A percentile compares a stretch with the other conserved stretches of the same genome.
These are phyloP conservation scores for Candida vaughaniae DNA, from an alignment of 805 yeast species.

Conservation along the genomic window DNA sequence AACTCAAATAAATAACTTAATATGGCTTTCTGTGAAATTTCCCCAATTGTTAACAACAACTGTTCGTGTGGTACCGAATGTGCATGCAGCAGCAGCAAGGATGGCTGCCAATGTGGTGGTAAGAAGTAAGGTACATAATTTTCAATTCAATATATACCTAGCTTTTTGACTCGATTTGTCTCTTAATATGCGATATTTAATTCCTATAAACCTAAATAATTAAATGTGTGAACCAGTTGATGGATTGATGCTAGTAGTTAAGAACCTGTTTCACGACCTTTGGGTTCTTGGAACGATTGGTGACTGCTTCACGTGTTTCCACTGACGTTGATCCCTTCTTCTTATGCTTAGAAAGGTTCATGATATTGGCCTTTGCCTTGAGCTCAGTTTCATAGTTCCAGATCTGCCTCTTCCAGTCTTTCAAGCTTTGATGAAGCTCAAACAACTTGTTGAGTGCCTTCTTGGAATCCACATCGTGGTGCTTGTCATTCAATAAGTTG, in stretches of 20 bases:
- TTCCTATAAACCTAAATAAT: no score
- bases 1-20: no score
- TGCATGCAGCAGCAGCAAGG: neutral
- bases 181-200: no score
- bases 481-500: constrained; percentile 17
- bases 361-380: constrained; percentile 30
- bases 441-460: constrained; percentile 39
- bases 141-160: no score
- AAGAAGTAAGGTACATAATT: neutral
- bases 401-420: constrained; percentile 54
- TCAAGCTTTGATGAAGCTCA: constrained; percentile 50
- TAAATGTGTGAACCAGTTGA: no score
- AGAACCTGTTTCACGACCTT: constrained; percentile 6
- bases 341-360: constrained; percentile 40
- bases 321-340: constrained; percentile 8
- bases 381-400: constrained; percentile 46
- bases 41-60: neutral
- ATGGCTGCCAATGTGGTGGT: neutral
- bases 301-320: neutral
- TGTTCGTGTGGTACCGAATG: constrained; percentile 1
- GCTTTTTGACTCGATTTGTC: no score
- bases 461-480: constrained; percentile 11
- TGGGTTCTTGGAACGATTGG: neutral
- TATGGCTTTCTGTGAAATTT: no score
- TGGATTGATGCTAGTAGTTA: constrained; percentile 9